Base-by-base conservation (phyloP, 2,329 filamentous ascomycete species). In the Aspergillus sp. region DNA sequence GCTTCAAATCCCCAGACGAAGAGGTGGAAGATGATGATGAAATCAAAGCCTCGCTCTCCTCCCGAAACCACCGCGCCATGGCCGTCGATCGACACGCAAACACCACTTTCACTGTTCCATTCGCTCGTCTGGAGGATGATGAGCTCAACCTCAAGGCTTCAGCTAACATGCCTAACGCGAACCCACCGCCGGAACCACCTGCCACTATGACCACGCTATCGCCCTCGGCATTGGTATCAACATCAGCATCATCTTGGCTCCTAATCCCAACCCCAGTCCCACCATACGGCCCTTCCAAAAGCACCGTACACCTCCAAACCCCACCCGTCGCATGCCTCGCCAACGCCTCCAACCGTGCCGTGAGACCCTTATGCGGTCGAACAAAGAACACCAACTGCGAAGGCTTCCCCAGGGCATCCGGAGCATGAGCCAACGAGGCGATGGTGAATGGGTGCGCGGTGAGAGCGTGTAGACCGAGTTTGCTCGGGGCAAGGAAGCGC, bases 251-350 rank as follows among this genome's bases (percentile, higher is more conserved):
- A 20, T 20, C 2, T 20, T 20, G 20, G 20, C 64, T 22, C 22
- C 22, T 4, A 22, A 22, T 3, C 22, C 22, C 22, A 22, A 76
- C 70, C 18, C 84, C 68, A 5, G 68, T 59, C 0, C 84, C 85
- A 0, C 85, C 84, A 58, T 87, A 87, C 0, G 85, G 85, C 0
- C 85, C 85, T 46, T 87, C 85, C 0, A 87, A 61, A 1, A 85
- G 68, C 0, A 87, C 81, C 0, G 75, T 74, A 16, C 36, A n/a
- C 6, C 36, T 12, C 1, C 83, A 71, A 0, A 69, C 63, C 0
- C 65, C 56, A 0, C 71, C 74, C 0, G 84, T 76, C 11, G 71
- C 66, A 31, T 75, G 70, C 5, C 61, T 52, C 0, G 80, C 80
- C 6, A 78, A 56, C 0, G 68, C 73, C 4, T 77, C 77, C 2